These are phyloP conservation scores for Lachnellula cervina DNA, from an alignment of 2,329 filamentous ascomycete species.

Conservation along the genomic window DNA sequence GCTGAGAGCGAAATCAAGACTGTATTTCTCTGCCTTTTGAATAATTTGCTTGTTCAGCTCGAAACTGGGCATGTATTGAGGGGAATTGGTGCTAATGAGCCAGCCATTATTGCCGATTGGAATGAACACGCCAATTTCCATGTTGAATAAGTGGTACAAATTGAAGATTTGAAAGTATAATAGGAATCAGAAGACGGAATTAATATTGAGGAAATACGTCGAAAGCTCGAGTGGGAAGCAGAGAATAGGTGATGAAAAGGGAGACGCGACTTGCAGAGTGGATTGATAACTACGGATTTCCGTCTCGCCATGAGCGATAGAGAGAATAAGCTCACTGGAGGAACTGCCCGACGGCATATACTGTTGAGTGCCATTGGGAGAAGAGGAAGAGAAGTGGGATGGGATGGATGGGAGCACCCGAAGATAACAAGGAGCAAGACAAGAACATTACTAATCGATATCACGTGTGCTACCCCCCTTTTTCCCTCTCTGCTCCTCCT, in stretches of 20 bases:
- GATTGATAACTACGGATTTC: not conserved
- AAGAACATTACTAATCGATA: not conserved
- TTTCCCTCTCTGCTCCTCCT: not conserved
- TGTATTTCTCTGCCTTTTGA: slow-evolving; percentile 30
- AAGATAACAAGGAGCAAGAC: not conserved
- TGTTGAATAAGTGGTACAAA: not conserved
- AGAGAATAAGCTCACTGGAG: not conserved
- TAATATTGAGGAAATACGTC: not conserved
- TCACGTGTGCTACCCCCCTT: not conserved
- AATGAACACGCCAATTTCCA: slow-evolving; percentile 21
- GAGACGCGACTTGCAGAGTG: slow-evolving; percentile 1
- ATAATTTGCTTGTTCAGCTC: slow-evolving; percentile 31
- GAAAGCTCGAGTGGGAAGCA: not conserved
- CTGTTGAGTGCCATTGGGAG: not conserved
- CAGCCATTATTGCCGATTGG: slow-evolving; percentile 33
- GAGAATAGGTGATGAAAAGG: not conserved
- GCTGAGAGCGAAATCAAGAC: slow-evolving; percentile 31
- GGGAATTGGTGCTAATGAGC: slow-evolving; percentile 31
- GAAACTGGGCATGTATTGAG: slow-evolving; percentile 32
- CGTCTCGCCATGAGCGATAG: slow-evolving; percentile 1
- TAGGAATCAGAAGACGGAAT: not conserved
- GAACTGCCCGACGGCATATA: not conserved
- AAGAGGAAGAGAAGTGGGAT: not conserved
- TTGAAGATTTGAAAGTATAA: not conserved
- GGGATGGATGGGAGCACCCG: not conserved